These are phyloP conservation scores for Leccinum longicurvipes DNA, from an alignment of 768 basidiomycete species.

Conservation along the genomic window DNA sequence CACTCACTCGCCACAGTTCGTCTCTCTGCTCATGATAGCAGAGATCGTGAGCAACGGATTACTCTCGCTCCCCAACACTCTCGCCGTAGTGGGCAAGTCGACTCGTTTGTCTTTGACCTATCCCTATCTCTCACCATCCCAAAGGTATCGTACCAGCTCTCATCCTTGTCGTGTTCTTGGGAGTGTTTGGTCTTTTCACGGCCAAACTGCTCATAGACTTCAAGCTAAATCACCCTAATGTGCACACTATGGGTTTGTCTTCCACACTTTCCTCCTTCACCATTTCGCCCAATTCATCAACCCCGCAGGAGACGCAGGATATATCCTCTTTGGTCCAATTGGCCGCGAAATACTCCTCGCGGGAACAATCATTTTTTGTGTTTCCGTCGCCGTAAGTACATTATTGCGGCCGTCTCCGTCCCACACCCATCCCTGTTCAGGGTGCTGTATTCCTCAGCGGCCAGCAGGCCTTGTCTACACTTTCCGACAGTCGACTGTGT, in stretches of 20 bases:
- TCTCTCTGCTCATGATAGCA: neutral
- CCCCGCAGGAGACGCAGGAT: constrained; percentile 3
- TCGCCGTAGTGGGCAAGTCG: constrained; percentile 3
- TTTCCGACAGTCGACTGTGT: constrained; percentile 49
- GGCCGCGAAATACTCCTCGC: constrained; percentile 3
- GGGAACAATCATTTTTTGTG: constrained; percentile 1
- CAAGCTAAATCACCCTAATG: constrained; percentile 43
- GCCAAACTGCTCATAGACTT: constrained; percentile 45
- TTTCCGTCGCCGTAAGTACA: neutral
- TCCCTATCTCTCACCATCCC: neutral
- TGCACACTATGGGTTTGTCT: constrained; percentile 48
- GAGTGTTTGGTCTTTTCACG: constrained; percentile 5
- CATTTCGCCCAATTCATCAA: neutral
- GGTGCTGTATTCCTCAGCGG: constrained; percentile 39
- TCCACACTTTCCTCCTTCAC: neutral
- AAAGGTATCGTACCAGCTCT: constrained; percentile 9
- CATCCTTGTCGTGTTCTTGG: constrained; percentile 1
- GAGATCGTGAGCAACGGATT: constrained; percentile 6
- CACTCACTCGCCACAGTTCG: neutral
- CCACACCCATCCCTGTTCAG: neutral
- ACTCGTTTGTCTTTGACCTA: neutral
- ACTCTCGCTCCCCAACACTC: neutral
- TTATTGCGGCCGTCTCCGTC: neutral
- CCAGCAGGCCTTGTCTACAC: constrained; percentile 47
- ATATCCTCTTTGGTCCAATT: constrained; percentile 1